phyloP scores from a whole-genome alignment of 257 asterid genomes.

The Solanum tacnaense region DNA sequence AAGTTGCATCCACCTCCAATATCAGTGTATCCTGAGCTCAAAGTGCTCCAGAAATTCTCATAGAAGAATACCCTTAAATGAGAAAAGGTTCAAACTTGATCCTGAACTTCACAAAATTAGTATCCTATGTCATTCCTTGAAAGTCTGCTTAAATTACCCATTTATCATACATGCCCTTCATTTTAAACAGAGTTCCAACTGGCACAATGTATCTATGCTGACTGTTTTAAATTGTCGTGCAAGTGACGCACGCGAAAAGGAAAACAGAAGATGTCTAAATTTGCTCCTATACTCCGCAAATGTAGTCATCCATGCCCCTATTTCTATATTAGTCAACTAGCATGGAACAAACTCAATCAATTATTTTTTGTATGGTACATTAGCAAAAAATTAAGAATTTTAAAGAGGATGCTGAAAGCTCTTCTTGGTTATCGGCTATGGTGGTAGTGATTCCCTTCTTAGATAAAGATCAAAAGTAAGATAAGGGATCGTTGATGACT shows the following conservation, averaged over 20 bases:
- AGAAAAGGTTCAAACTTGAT: background rate
- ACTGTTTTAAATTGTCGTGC: background rate
- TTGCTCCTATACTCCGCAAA: background rate
- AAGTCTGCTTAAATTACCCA: background rate
- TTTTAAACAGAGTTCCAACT: background rate
- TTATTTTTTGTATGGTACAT: too few species aligned
- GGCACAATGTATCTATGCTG: background rate
- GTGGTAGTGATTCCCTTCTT: too few species aligned
- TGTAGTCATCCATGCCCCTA: background rate
- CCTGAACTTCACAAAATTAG: background rate
- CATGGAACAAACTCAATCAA: background rate
- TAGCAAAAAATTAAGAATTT: too few species aligned
- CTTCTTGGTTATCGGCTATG: too few species aligned
- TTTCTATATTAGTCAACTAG: background rate
- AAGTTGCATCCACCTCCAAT: background rate
- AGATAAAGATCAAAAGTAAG: too few species aligned
- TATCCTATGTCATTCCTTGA: background rate
- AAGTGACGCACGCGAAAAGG: background rate
- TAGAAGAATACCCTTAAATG: background rate
- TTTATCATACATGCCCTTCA: background rate
- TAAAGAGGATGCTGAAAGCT: too few species aligned
- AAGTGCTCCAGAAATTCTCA: background rate
- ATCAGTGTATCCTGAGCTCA: background rate
- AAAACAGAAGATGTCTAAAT: background rate
- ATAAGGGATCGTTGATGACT: too few species aligned